These are phyloP conservation scores for Mycena kentingensis DNA, from an alignment of 768 basidiomycete genomes.

Conservation along the genomic window DNA sequence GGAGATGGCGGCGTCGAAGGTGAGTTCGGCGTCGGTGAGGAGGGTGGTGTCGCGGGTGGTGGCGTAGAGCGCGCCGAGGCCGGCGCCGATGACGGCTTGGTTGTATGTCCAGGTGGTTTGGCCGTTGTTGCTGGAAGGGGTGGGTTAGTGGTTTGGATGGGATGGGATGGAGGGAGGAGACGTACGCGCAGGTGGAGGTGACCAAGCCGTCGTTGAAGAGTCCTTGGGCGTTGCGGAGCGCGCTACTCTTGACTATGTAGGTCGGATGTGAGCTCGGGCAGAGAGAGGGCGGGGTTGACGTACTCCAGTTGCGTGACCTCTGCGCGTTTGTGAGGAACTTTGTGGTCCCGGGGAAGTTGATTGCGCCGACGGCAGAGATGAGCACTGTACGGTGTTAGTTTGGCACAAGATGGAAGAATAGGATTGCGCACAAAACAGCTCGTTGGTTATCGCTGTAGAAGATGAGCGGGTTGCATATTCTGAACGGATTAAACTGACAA, in stretches of 20 bases:
- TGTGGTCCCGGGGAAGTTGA: constrained; percentile 37
- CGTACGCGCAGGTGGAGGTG: constrained; percentile 34
- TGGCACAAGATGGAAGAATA: background rate
- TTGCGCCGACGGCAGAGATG: constrained; percentile 50
- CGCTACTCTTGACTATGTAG: constrained; percentile 39
- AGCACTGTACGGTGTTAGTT: constrained; percentile 27
- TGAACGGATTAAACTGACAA: background rate
- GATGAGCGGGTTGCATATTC: background rate
- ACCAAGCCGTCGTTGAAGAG: constrained; percentile 49
- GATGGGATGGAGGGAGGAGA: too few relatives aligned
- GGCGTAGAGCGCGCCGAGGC: constrained; percentile 47
- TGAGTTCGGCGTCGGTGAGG: constrained; percentile 50
- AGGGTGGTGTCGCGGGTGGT: constrained; percentile 41
- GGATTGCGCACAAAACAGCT: constrained; percentile 41
- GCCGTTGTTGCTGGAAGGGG: too few relatives aligned
- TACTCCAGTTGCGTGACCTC: constrained; percentile 44
- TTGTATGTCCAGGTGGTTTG: constrained; percentile 65
- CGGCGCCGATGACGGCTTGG: constrained; percentile 58
- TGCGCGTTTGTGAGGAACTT: constrained; percentile 51
- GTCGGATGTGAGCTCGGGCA: background rate
- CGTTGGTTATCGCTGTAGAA: constrained; percentile 51
- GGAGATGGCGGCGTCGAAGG: constrained; percentile 50
- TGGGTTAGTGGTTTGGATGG: too few relatives aligned
- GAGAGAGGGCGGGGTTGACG: constrained; percentile 5
- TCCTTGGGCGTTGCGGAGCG: constrained; percentile 47